Conservation (phyloP, 1,284 basidiomycete species). For the Tilletia horrida region DNA sequence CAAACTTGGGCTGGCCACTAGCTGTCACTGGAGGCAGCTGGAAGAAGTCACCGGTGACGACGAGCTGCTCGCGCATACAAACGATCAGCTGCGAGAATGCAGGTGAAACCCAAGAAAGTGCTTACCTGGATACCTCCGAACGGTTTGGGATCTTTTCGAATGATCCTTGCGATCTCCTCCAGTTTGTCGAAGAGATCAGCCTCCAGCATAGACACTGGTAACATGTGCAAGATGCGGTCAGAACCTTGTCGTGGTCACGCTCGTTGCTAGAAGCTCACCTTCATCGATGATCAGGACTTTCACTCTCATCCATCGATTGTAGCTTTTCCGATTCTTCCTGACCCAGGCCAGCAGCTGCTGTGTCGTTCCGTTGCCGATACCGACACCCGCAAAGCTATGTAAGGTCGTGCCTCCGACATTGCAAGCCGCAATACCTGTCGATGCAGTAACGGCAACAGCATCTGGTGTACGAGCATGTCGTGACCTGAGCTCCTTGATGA, state of each 20-base stretch:
- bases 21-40: slow-evolving; percentile 84
- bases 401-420: slow-evolving; percentile 91
- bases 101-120: not conserved
- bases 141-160: slow-evolving; percentile 64
- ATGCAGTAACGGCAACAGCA: slow-evolving; percentile 78
- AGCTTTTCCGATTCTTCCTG: slow-evolving; percentile 68
- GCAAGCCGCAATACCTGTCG: slow-evolving; percentile 82
- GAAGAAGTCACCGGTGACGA: slow-evolving; percentile 92
- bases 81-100: not conserved
- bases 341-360: slow-evolving; percentile 67
- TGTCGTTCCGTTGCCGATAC: slow-evolving; percentile 70
- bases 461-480: slow-evolving; percentile 60
- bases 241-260: not conserved
- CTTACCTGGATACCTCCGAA: slow-evolving; percentile 76
- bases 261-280: slow-evolving; percentile 60
- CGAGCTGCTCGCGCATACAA: slow-evolving; percentile 62
- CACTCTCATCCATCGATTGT: slow-evolving; percentile 67
- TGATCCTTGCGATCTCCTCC: slow-evolving; percentile 64
- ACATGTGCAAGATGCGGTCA: not conserved
- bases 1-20: slow-evolving; percentile 32
- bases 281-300: slow-evolving; percentile 91
- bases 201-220: slow-evolving; percentile 80
- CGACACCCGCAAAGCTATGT: slow-evolving; percentile 87
- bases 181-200: slow-evolving; percentile 87
- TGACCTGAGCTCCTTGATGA: slow-evolving; percentile 66